Conservation (phyloP, 345 rosid species). For the Citrus hindsii region DNA sequence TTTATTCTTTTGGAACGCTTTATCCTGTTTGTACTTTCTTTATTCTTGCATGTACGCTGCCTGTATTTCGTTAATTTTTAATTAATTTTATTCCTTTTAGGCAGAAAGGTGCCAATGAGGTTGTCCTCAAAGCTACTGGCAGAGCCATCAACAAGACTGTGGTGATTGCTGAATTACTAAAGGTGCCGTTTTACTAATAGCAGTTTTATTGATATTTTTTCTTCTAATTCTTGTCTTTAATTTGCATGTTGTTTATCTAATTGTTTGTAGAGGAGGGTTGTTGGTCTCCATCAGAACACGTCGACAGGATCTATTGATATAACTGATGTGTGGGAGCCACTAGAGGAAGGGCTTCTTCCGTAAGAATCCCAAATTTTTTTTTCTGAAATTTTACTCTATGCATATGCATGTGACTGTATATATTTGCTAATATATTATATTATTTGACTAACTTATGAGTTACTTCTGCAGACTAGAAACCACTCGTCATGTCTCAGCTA, state of each 20-base stretch:
- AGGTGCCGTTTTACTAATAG: not conserved
- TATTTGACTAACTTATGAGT: not conserved
- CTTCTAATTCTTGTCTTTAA: not conserved
- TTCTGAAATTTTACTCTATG: not conserved
- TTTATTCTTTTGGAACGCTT: not conserved
- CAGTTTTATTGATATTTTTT: no score
- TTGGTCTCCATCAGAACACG: constrained; percentile 30
- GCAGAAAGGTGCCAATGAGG: constrained; percentile 28
- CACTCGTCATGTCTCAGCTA: constrained; percentile 32
- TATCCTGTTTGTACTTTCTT: not conserved
- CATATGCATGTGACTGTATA: not conserved
- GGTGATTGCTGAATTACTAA: constrained; percentile 25
- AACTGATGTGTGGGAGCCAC: constrained; percentile 37
- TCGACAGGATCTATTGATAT: constrained; percentile 31
- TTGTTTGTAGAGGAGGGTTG: constrained; percentile 25
- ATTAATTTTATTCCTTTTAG: not conserved
- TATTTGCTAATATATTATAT: not conserved
- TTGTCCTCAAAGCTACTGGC: constrained; percentile 32
- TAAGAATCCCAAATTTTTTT: constrained; percentile 6
- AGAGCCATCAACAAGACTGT: constrained; percentile 40
- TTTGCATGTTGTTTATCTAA: not conserved
- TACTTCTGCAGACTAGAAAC: constrained; percentile 24
- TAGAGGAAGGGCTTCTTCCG: constrained; percentile 38
- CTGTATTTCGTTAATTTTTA: not conserved
- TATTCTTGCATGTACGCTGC: not conserved